phyloP scores from a whole-genome alignment of 305 asterid species.

The Fraxinus albicans region DNA sequence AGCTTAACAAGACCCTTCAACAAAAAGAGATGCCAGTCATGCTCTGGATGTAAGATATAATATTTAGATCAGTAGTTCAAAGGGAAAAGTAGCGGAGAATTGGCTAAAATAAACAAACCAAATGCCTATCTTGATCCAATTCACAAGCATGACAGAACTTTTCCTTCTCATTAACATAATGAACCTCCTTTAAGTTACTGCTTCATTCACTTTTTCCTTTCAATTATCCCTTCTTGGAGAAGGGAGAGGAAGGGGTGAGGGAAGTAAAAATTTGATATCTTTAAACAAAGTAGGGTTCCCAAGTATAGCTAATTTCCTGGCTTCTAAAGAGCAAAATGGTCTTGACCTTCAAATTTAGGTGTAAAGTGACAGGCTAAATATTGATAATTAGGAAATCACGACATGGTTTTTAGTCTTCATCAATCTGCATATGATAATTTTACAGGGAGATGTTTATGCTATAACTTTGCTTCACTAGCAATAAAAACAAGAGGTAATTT shows the following conservation, averaged over 20 bases:
- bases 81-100: too few species aligned
- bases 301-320: not conserved
- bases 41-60: too few species aligned
- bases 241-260: not conserved
- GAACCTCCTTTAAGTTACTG: not conserved
- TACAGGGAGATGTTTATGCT: not conserved
- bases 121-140: not conserved
- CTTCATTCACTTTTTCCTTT: not conserved
- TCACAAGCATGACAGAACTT: not conserved
- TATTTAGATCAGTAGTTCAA: too few species aligned
- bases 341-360: not conserved
- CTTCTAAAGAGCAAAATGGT: not conserved
- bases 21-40: too few species aligned
- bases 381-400: not conserved
- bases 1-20: too few species aligned
- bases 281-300: not conserved
- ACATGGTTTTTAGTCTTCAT: not conserved
- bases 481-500: not conserved
- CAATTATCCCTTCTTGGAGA: not conserved
- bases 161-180: not conserved
- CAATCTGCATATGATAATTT: not conserved
- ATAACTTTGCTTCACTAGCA: not conserved
- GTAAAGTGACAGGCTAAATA: not conserved
- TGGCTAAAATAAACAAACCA: too few species aligned
- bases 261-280: not conserved